Percentiles rank a stretch among this genome's conserved stretches.
Conservation (phyloP, 2,329 filamentous ascomycete species). For the Diaporthe australafricana region DNA sequence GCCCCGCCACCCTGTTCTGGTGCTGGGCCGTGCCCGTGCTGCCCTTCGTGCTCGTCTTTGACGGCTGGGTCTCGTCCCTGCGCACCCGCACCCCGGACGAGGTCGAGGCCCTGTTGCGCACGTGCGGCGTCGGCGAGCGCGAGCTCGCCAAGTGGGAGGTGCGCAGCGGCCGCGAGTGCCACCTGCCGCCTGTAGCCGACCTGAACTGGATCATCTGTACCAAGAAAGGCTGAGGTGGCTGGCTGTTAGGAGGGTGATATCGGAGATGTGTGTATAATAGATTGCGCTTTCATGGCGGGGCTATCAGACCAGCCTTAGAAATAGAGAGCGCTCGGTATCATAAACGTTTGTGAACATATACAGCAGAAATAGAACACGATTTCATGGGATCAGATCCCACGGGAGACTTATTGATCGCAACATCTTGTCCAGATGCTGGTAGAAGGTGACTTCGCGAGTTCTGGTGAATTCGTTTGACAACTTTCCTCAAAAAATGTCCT, state of each 20-base stretch:
- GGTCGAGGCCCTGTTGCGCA: constrained; percentile 68
- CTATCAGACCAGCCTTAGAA: no score
- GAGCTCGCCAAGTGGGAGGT: constrained; percentile 59
- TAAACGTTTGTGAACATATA: neutral
- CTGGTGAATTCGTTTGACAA: no score
- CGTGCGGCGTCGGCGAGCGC: constrained; percentile 56
- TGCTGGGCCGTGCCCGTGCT: constrained; percentile 75
- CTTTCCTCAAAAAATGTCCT: no score
- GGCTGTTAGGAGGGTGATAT: neutral
- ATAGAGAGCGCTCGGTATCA: neutral
- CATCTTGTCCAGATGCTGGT: no score
- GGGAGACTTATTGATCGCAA: neutral
- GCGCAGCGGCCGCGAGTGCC: constrained; percentile 57
- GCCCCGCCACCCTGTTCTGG: constrained; percentile 69
- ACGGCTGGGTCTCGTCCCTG: constrained; percentile 75
- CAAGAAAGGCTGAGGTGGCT: constrained; percentile 43
- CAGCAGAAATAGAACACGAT: no score
- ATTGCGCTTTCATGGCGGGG: neutral
- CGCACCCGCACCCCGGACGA: constrained; percentile 76
- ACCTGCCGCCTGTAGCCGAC: constrained; percentile 63
- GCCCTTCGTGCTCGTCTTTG: constrained; percentile 75
- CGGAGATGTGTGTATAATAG: neutral
- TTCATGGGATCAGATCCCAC: neutral
- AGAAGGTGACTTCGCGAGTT: no score
- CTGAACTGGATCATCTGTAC: constrained; percentile 65